Evolutionary conservation across 768 basidiomycete genomes (phyloP).

Genomic region (Xanthoconium stramineum): DNA sequence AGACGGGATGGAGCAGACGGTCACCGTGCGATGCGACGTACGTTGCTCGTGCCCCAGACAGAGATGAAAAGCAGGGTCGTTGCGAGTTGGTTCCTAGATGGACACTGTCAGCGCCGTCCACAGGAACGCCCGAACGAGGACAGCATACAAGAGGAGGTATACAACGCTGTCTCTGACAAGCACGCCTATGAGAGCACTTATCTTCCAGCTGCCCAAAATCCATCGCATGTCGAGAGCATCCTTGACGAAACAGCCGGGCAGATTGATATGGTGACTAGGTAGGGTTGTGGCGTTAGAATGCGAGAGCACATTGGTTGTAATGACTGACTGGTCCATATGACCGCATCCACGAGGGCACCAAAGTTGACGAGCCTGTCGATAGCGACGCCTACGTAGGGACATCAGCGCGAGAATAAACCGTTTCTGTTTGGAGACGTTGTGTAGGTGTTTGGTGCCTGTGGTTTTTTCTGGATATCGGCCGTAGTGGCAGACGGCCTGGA

Average conservation of each 20-base stretch:
- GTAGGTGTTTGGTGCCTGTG: too few relatives aligned
- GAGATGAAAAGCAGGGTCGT: conserved; percentile 16
- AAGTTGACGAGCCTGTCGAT: conserved; percentile 9
- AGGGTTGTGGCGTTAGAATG: neutral
- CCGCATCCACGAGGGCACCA: conserved; percentile 6
- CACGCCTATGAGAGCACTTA: conserved; percentile 13
- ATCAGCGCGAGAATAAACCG: neutral
- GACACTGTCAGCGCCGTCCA: neutral
- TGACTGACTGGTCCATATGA: conserved; percentile 12
- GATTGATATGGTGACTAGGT: conserved; percentile 15
- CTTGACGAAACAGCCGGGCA: conserved; percentile 14
- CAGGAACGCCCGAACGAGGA: neutral
- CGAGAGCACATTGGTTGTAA: neutral
- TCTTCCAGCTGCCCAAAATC: conserved; percentile 7
- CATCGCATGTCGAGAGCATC: conserved; percentile 6
- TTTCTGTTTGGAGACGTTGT: too few relatives aligned
- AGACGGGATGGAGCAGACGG: too few relatives aligned
- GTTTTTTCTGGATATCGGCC: too few relatives aligned
- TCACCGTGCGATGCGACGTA: too few relatives aligned
- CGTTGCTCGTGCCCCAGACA: conserved; percentile 13
- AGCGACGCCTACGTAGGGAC: conserved; percentile 4
- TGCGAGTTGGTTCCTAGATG: conserved; percentile 13
- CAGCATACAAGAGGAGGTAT: conserved; percentile 18
- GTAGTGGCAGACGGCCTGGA: too few relatives aligned
- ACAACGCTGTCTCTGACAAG: conserved; percentile 18